Percentiles rank a stretch among this genome's conserved stretches.
phyloP scores from a whole-genome alignment of 1,139 yeast species.

The Zygosaccharomyces pseudobailii region DNA sequence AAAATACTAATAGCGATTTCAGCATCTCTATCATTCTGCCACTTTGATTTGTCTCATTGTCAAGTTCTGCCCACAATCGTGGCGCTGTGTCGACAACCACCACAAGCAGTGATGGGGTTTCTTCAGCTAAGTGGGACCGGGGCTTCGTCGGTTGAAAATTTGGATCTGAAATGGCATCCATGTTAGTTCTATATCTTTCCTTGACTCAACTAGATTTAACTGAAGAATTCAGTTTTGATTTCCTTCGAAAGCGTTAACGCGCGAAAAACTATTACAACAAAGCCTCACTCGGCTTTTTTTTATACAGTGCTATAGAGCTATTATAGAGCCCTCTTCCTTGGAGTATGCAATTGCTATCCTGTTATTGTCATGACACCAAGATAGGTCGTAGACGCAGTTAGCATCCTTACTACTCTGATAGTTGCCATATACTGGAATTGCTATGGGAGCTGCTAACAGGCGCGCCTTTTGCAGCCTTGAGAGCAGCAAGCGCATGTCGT shows the following conservation, averaged over 20 bases:
- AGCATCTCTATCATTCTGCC: conserved; percentile 28
- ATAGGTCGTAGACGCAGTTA: conserved; percentile 14
- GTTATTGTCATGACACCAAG: conserved; percentile 15
- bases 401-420: conserved; percentile 17
- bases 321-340: conserved; percentile 12
- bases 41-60: conserved; percentile 25
- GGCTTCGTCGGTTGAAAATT: conserved; percentile 42
- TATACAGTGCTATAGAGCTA: conserved; percentile 8
- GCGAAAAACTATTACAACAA: background rate
- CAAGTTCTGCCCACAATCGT: conserved; percentile 61
- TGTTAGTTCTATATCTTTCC: conserved; percentile 21
- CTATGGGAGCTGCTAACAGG: conserved; percentile 3
- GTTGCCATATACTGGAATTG: conserved; percentile 12
- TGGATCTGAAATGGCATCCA: conserved; percentile 76
- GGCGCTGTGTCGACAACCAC: conserved; percentile 79
- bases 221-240: background rate
- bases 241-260: background rate
- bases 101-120: conserved; percentile 76
- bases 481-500: conserved; percentile 15
- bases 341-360: conserved; percentile 15
- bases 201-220: background rate
- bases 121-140: conserved; percentile 40
- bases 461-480: conserved; percentile 3
- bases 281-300: background rate
- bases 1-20: conserved; percentile 31